Conservation (phyloP, 2,329 filamentous ascomycete genomes). For the Talaromyces sp. region DNA sequence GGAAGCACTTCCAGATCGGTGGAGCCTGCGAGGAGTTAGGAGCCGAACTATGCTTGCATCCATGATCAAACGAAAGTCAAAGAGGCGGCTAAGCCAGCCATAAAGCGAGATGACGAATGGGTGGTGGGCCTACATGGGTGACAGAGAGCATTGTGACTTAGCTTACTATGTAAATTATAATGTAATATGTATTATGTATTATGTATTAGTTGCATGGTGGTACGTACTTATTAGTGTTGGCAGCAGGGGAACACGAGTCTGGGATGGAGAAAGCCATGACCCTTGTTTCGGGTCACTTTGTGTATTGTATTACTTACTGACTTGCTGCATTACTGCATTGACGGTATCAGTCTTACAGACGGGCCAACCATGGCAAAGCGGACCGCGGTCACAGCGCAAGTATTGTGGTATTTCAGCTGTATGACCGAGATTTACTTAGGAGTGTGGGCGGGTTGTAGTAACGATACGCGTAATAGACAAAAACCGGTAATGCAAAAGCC, state of each 20-base stretch:
- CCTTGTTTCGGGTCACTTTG: conserved; percentile 19
- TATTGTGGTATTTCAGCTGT: neutral
- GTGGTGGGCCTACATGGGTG: conserved; percentile 20
- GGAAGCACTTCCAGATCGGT: conserved; percentile 29
- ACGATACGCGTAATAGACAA: neutral
- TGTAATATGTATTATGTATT: too few relatives aligned
- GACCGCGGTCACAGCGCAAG: conserved; percentile 2
- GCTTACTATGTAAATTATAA: too few relatives aligned
- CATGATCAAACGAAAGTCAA: neutral
- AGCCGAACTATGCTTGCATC: neutral
- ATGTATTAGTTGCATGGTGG: too few relatives aligned
- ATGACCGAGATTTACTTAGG: neutral
- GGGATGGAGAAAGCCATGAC: conserved; percentile 13
- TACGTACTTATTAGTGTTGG: neutral
- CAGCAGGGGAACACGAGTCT: conserved; percentile 8
- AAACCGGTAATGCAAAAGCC: neutral
- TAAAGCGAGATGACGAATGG: conserved; percentile 32
- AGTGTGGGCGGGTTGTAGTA: neutral
- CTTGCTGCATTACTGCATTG: neutral
- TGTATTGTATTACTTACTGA: neutral
- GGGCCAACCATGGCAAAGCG: neutral
- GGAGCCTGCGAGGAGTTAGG: conserved; percentile 25
- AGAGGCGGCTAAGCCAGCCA: conserved; percentile 30
- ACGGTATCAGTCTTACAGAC: neutral
- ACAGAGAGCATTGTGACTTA: too few relatives aligned